Base-by-base conservation (phyloP, 2,329 filamentous ascomycete genomes). In the Fusarium pseudoanthophilum region DNA sequence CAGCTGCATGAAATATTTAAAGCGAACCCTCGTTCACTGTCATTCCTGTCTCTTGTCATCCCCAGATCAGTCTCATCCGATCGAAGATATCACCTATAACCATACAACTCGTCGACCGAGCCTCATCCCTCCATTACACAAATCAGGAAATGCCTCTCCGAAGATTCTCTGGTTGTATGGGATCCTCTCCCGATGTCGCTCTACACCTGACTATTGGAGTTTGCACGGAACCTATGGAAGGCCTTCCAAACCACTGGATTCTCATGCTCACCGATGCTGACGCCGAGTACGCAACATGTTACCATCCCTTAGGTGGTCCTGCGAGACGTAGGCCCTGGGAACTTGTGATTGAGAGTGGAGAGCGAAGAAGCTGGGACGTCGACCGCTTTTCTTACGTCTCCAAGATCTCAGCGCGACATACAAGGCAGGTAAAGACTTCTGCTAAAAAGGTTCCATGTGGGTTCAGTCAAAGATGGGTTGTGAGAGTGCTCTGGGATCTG, bases 401-500 rank as follows among this genome's bases (percentile, higher is more conserved):
- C 11, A 36, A 63, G 20, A 55, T 65, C 14, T n/a, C 40, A 14
- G 34, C 10, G 20, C 36, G 40, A 7, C 28, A 36, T 43, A 15
- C 4, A 24, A 48, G 28, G 26, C 36, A 42, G 36, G 48, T 70
- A 10, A 42, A 36, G 5, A 15, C 21, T 10, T 24, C 66, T 14
- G 60, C 34, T 7, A 55, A 36, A 16, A 37, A 21, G 18, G 24
- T 14, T 9, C 48, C 30, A 2, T 15, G 36, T 40, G 34, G n/a
- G 26, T 70, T 60, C 34, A 66, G 52, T 15, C 67, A 70, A 43
- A 11, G 11, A 11, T 70, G 66, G 67, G 28, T 60, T 13, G n/a
- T 65, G 16, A 43, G 55, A 9, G 48, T 70, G 24, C 34, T 70
- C 32, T 39, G 42, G 21, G 53, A 66, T 32, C 28, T 70, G 48